phyloP scores from a whole-genome alignment of 495 filamentous ascomycete species.

The Pseudevernia furfuracea region DNA sequence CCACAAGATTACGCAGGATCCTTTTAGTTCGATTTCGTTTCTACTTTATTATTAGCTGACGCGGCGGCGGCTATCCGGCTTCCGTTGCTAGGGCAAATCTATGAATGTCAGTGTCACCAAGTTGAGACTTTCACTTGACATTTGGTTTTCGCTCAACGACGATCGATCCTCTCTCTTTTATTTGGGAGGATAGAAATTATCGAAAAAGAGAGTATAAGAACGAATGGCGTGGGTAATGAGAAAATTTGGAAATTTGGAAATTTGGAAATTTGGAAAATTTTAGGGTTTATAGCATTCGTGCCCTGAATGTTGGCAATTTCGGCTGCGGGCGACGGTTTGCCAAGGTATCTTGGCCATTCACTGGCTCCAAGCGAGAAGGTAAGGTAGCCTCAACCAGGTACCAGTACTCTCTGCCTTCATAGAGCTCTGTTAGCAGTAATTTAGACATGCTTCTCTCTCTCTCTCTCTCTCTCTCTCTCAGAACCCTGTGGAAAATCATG shows the following conservation, averaged over 20 bases:
- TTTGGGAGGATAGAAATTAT: neutral
- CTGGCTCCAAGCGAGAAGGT: no score
- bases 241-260: no score
- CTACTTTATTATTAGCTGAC: no score
- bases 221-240: no score
- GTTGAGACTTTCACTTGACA: no score
- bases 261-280: no score
- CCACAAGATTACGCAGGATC: neutral
- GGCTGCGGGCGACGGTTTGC: neutral
- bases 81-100: conserved; percentile 12
- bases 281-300: no score
- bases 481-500: neutral
- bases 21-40: conserved; percentile 1
- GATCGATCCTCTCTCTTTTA: neutral
- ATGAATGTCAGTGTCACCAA: no score
- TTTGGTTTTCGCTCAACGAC: no score
- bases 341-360: neutral
- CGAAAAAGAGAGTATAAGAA: no score
- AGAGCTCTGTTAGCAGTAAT: neutral
- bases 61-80: conserved; percentile 12
- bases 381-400: neutral
- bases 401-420: neutral
- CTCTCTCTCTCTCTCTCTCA: neutral
- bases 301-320: neutral
- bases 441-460: no score